Evolutionary conservation across 1,284 basidiomycete genomes (phyloP).

Genomic region (Ceratobasidium sp.): DNA sequence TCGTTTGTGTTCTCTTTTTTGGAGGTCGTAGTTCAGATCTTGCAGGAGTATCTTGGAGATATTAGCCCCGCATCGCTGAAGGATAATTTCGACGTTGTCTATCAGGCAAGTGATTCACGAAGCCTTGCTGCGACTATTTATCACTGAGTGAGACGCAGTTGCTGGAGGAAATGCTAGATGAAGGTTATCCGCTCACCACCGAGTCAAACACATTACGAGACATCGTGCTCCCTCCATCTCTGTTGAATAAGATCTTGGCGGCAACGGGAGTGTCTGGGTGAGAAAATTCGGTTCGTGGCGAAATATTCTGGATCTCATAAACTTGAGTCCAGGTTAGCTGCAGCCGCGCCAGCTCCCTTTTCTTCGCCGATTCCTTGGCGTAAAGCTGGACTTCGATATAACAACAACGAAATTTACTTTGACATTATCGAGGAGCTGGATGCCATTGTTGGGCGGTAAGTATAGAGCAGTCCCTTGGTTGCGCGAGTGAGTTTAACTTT

Average conservation of each 20-base stretch:
- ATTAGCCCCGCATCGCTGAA: slow-evolving; percentile 78
- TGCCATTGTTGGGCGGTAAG: slow-evolving; percentile 84
- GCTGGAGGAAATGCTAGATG: slow-evolving; percentile 94
- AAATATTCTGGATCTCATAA: slow-evolving; percentile 52
- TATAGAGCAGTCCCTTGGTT: slow-evolving; percentile 27
- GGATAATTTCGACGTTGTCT: slow-evolving; percentile 96
- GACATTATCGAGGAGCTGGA: slow-evolving; percentile 88
- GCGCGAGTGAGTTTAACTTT: neutral
- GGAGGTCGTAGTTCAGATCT: slow-evolving; percentile 82
- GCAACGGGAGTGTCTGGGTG: slow-evolving; percentile 68
- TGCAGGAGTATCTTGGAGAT: slow-evolving; percentile 88
- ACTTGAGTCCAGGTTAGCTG: slow-evolving; percentile 54
- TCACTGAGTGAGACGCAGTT: slow-evolving; percentile 63
- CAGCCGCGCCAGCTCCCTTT: slow-evolving; percentile 72
- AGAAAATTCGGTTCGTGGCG: slow-evolving; percentile 47
- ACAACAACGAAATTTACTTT: slow-evolving; percentile 94
- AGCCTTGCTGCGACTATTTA: neutral
- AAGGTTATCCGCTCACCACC: slow-evolving; percentile 94
- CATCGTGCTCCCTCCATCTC: slow-evolving; percentile 88
- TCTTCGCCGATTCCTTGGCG: slow-evolving; percentile 96
- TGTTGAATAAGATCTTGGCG: slow-evolving; percentile 79
- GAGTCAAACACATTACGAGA: slow-evolving; percentile 91
- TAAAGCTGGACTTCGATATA: slow-evolving; percentile 83
- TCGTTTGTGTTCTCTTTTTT: slow-evolving; percentile 90
- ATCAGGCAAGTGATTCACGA: slow-evolving; percentile 70